phyloP scores from a whole-genome alignment of 1,284 basidiomycete genomes.

The Golubevia sp. region DNA sequence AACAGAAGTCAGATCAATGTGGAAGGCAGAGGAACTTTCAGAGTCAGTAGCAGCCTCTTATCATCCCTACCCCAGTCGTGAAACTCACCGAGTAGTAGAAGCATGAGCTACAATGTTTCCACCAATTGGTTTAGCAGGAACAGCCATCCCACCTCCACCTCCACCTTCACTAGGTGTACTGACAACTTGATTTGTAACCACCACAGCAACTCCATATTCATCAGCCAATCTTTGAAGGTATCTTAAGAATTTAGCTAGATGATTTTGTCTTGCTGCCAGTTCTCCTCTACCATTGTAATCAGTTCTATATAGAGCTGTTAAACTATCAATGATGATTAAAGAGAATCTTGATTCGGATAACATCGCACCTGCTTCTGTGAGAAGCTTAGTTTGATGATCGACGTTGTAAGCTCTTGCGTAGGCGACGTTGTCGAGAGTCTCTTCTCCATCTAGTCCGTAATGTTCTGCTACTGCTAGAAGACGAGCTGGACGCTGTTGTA shows the following conservation, averaged over 20 bases:
- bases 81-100: slow-evolving; percentile 51
- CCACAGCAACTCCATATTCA: slow-evolving; percentile 97
- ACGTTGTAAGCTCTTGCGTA: slow-evolving; percentile 99
- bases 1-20: not conserved
- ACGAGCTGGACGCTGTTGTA: slow-evolving; percentile 76
- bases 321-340: slow-evolving; percentile 93
- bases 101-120: slow-evolving; percentile 62
- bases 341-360: slow-evolving; percentile 99
- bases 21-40: slow-evolving; percentile 64
- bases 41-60: slow-evolving; percentile 64
- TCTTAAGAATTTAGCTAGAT: slow-evolving; percentile 95
- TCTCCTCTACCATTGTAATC: slow-evolving; percentile 96
- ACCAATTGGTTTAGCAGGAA: slow-evolving; percentile 81
- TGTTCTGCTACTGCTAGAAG: slow-evolving; percentile 92
- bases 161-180: slow-evolving; percentile 87
- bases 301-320: slow-evolving; percentile 92
- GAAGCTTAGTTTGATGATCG: slow-evolving; percentile 90
- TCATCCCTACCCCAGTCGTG: not conserved
- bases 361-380: slow-evolving; percentile 89
- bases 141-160: slow-evolving; percentile 82
- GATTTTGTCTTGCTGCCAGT: slow-evolving; percentile 90
- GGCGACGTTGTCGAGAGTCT: slow-evolving; percentile 97
- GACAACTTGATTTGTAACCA: slow-evolving; percentile 98
- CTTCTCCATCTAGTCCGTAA: slow-evolving; percentile 92
- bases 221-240: slow-evolving; percentile 91